Evolutionary conservation across 2,329 filamentous ascomycete genomes (phyloP).

Genomic region (Shiraia bambusicola): DNA sequence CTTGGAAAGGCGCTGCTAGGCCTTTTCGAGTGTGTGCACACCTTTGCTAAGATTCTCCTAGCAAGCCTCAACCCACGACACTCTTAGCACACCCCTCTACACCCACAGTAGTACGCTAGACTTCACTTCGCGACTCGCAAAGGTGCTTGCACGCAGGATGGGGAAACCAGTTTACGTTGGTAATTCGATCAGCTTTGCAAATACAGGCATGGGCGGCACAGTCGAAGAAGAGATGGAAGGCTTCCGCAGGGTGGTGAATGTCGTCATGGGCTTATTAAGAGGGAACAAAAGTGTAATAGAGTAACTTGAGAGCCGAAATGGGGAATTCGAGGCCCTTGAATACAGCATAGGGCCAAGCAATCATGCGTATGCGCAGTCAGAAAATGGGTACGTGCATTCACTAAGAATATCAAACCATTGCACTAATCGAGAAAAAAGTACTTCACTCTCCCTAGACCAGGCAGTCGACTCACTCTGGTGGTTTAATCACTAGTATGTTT

Average conservation of each 20-base stretch:
- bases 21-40: too few relatives aligned
- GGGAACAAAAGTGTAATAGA: slow-evolving; percentile 5
- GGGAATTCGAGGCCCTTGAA: too few relatives aligned
- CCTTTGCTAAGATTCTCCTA: slow-evolving; percentile 11
- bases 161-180: slow-evolving; percentile 83
- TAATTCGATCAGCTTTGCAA: slow-evolving; percentile 78
- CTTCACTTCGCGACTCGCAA: slow-evolving; percentile 82
- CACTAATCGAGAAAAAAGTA: neutral
- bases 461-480: slow-evolving; percentile 20
- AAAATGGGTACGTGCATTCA: too few relatives aligned
- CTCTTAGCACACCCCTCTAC: slow-evolving; percentile 78
- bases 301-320: neutral
- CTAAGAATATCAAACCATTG: neutral
- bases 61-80: slow-evolving; percentile 53
- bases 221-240: slow-evolving; percentile 95
- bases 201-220: slow-evolving; percentile 72
- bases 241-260: slow-evolving; percentile 71
- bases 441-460: too few relatives aligned
- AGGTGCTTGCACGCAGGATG: slow-evolving; percentile 73
- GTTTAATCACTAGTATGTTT: slow-evolving; percentile 26
- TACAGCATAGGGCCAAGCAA: too few relatives aligned
- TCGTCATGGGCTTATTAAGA: slow-evolving; percentile 60
- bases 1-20: slow-evolving; percentile 11
- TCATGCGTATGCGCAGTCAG: too few relatives aligned
- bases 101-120: slow-evolving; percentile 75